A percentile compares a stretch with the other conserved stretches of the same genome.
Conservation (phyloP, 2,329 filamentous ascomycete genomes). For the Cyphellophora europaea region DNA sequence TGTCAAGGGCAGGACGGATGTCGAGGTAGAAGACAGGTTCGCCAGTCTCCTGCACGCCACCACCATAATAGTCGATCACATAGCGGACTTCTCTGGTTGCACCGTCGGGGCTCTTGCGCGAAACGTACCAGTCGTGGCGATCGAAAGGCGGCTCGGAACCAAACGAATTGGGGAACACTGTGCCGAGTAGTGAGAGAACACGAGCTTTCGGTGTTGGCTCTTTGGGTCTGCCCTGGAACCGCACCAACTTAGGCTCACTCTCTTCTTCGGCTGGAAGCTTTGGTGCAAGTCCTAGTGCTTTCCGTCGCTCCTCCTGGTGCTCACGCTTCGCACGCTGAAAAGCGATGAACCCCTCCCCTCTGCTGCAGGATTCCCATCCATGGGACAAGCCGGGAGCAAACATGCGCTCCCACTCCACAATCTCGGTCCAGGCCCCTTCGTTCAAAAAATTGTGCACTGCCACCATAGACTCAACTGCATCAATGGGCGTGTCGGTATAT, state of each 20-base stretch:
- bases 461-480: slow-evolving; percentile 93
- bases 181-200: slow-evolving; percentile 70
- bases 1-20: slow-evolving; percentile 78
- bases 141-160: slow-evolving; percentile 84
- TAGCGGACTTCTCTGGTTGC: slow-evolving; percentile 73
- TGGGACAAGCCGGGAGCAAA: slow-evolving; percentile 64
- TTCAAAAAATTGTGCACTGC: slow-evolving; percentile 97
- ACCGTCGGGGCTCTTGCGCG: slow-evolving; percentile 57
- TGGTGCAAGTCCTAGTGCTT: slow-evolving; percentile 13
- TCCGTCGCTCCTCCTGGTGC: slow-evolving; percentile 28
- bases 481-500: slow-evolving; percentile 86
- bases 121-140: slow-evolving; percentile 93
- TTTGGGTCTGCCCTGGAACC: slow-evolving; percentile 81
- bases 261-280: slow-evolving; percentile 20
- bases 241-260: slow-evolving; percentile 60
- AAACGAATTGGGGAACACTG: slow-evolving; percentile 70
- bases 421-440: slow-evolving; percentile 93
- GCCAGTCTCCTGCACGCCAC: slow-evolving; percentile 68
- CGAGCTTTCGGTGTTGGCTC: slow-evolving; percentile 88
- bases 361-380: slow-evolving; percentile 65
- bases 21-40: slow-evolving; percentile 95
- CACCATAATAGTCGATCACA: slow-evolving; percentile 94
- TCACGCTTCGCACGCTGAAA: slow-evolving; percentile 41
- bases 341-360: slow-evolving; percentile 59
- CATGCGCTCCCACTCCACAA: slow-evolving; percentile 83